Evolutionary conservation across 305 asterid species (phyloP).

Genomic region (Withania somnifera): DNA sequence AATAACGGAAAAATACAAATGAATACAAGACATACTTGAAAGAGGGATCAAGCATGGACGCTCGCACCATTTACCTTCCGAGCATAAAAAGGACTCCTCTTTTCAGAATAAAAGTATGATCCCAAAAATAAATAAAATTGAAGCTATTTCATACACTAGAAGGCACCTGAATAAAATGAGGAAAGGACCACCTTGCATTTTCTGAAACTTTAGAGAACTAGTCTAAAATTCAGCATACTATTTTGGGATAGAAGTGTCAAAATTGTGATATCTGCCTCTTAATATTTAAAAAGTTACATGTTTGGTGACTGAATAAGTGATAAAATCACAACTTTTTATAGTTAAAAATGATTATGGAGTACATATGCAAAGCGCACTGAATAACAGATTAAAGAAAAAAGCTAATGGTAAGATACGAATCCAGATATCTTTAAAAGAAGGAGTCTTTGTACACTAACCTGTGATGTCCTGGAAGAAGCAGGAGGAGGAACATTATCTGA

Average conservation of each 20-base stretch:
- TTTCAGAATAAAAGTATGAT: background rate
- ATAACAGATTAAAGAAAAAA: background rate
- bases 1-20: background rate
- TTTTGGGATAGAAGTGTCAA: background rate
- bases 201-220: background rate
- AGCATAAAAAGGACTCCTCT: background rate
- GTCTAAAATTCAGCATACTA: background rate
- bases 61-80: background rate
- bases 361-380: background rate
- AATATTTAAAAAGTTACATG: background rate
- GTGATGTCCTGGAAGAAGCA: background rate
- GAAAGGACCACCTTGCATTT: background rate
- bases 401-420: background rate
- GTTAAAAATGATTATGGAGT: background rate
- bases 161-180: background rate
- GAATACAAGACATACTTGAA: background rate
- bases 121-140: background rate
- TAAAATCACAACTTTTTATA: background rate
- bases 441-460: background rate
- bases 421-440: background rate
- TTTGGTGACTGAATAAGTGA: background rate
- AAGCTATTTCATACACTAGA: background rate
- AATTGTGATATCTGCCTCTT: background rate
- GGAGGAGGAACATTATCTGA: constrained; percentile 7
- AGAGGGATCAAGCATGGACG: background rate